Conservation (phyloP, 23 red algal species). For the Gracilariopsis chorda region DNA sequence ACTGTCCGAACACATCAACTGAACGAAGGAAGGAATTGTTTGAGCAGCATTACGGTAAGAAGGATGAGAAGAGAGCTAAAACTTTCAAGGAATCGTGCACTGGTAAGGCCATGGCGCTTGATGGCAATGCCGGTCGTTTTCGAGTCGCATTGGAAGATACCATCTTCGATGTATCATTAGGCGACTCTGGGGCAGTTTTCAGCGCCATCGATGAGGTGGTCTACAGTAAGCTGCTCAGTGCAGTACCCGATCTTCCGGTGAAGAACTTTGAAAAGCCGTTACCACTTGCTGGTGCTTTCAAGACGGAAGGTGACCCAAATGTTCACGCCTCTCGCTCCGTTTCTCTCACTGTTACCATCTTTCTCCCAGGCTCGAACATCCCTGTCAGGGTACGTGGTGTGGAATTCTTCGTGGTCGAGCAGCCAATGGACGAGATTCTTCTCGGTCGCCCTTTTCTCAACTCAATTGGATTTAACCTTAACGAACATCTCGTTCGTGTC, state of each 20-base stretch:
- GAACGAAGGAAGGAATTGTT: constrained; percentile 12
- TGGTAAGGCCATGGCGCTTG: neutral
- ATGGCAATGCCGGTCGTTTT: neutral
- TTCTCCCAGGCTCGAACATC: neutral
- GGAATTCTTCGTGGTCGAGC: neutral
- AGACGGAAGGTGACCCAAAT: neutral
- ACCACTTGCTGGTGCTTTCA: neutral
- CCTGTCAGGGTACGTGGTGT: neutral
- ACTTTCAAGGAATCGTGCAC: neutral
- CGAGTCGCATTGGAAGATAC: neutral
- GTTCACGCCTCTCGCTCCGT: neutral
- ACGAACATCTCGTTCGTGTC: neutral
- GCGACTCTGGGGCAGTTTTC: neutral
- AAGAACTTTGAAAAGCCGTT: neutral
- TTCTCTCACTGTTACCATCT: constrained; percentile 5
- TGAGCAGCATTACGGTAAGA: neutral
- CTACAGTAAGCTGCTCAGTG: neutral
- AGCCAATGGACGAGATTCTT: constrained; percentile 15
- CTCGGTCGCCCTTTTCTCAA: constrained; percentile 15
- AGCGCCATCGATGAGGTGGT: neutral
- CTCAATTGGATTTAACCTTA: constrained; percentile 23
- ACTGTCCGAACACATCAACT: neutral
- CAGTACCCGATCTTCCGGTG: neutral
- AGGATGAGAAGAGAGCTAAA: neutral
- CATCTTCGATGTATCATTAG: neutral